Evolutionary conservation across 2,329 filamentous ascomycete genomes (phyloP), one percentile per base, ranked within the genome.

Genomic region (Colletotrichum lupini): DNA sequence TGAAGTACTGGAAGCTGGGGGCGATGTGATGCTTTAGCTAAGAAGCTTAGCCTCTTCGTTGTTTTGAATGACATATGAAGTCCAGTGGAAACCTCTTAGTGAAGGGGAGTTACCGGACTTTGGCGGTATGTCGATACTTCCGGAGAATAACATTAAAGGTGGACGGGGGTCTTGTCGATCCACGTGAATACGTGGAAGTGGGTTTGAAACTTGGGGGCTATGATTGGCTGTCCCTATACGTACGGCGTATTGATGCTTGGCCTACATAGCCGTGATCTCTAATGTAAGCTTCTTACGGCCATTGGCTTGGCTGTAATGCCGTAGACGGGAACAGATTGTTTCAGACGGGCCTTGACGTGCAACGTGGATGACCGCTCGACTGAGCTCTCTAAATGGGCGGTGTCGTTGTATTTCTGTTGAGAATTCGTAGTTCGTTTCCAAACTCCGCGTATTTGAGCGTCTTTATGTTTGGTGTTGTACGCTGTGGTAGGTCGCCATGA

Each of bases 361-460:
- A 42, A 32, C 28, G 6, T 62, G 11, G 3, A 9, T 11, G 11
- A 24, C 2, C 6, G 26, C 24, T 19, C 24, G 26, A 5, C 14
- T 24, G 28, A 1, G 16, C 19, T 24, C 37, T 42, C 37, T 42
- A 2, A 42, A 16, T 42, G 37, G 14, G 14, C 37, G 37, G 37
- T 42, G 37, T 42, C 37, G 37, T 42, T 5, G 14, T 42, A 16
- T 42, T 19, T 42, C 14, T 42, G 14, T 42, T 16, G 14, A 42
- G 37, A 42, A 7, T 7, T 42, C 14, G 26, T 19, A n/a, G 4
- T 19, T 52, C 52, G 5, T 12, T 5, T 37, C 7, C 46, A 9
- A 7, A 56, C 42, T 64, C 53, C 37, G 53, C 65, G 65, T 72
- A 72, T 63, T 30, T 24, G 32, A 19, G 19, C 30, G 37, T 37